Evolutionary conservation across 2,329 filamentous ascomycete species (phyloP).

Genomic region (Simplicillium aogashimaense): DNA sequence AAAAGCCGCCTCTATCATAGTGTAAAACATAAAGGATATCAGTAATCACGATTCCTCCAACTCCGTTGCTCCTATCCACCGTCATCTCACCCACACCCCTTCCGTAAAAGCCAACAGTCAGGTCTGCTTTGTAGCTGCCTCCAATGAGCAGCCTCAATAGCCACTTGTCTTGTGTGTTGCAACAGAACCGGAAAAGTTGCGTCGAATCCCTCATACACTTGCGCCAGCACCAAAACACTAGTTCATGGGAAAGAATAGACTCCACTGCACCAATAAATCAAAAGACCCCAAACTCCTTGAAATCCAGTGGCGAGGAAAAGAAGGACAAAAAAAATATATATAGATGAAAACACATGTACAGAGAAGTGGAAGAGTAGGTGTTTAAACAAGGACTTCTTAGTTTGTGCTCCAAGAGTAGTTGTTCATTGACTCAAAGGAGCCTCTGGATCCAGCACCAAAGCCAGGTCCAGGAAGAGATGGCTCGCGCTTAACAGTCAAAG

Average conservation of each 20-base stretch:
- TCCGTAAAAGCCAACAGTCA: too few species aligned
- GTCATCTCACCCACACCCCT: too few species aligned
- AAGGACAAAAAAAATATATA: slow-evolving; percentile 2
- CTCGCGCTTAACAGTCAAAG: slow-evolving; percentile 21
- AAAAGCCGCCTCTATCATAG: not conserved
- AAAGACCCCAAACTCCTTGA: slow-evolving; percentile 4
- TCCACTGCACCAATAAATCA: slow-evolving; percentile 1
- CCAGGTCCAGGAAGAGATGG: slow-evolving; percentile 25
- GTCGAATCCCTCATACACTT: not conserved
- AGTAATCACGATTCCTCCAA: too few species aligned
- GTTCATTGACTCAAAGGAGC: slow-evolving; percentile 38
- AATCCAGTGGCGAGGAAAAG: slow-evolving; percentile 1
- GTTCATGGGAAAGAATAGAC: not conserved
- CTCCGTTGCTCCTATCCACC: too few species aligned
- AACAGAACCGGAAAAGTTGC: too few species aligned
- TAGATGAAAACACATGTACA: slow-evolving; percentile 6
- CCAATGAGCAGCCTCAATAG: too few species aligned
- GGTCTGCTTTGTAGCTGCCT: too few species aligned
- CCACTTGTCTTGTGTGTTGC: too few species aligned
- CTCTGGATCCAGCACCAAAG: slow-evolving; percentile 27
- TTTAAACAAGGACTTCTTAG: slow-evolving; percentile 13
- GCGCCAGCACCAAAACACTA: not conserved
- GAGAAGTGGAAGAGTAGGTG: not conserved
- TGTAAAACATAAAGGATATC: too few species aligned
- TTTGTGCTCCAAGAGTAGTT: slow-evolving; percentile 50